These are phyloP conservation scores for Lagerstroemia speciosa DNA, from an alignment of 345 rosid genomes.

Conservation along the genomic window DNA sequence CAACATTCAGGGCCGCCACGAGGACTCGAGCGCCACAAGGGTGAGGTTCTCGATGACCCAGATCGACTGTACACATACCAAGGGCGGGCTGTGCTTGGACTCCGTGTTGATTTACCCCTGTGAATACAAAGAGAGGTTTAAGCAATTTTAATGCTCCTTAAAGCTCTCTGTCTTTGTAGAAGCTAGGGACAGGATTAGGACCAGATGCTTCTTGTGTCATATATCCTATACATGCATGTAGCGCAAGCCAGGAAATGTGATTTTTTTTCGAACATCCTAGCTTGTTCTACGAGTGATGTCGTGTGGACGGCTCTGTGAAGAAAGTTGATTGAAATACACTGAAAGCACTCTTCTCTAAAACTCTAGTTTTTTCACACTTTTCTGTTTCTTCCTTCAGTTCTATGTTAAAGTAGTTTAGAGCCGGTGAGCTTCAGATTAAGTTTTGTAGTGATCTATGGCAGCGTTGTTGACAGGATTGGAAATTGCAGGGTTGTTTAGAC, in stretches of 20 bases:
- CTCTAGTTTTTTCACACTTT: not conserved
- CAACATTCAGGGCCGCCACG: slow-evolving; percentile 32
- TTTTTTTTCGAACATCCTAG: not conserved
- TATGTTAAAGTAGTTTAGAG: not conserved
- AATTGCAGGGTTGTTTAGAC: no score
- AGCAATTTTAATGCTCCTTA: slow-evolving; percentile 37
- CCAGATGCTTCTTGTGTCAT: not conserved
- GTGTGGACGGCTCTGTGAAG: not conserved
- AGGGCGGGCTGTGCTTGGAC: slow-evolving; percentile 90
- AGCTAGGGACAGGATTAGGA: not conserved
- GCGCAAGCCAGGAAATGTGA: not conserved
- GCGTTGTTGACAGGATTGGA: no score
- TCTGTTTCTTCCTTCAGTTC: not conserved
- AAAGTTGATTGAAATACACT: not conserved
- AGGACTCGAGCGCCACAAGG: slow-evolving; percentile 23
- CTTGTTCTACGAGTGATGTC: not conserved
- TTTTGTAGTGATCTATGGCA: no score
- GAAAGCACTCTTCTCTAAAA: not conserved
- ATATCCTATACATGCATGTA: not conserved
- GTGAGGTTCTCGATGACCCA: slow-evolving; percentile 84
- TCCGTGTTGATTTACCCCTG: slow-evolving; percentile 67
- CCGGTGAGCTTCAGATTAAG: no score
- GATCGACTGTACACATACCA: slow-evolving; percentile 96
- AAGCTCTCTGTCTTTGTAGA: slow-evolving; percentile 2
- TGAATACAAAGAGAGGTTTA: slow-evolving; percentile 48